Evolutionary conservation across 352 stramenopile genomes (phyloP).

Genomic region (Phytophthora citrophthora): DNA sequence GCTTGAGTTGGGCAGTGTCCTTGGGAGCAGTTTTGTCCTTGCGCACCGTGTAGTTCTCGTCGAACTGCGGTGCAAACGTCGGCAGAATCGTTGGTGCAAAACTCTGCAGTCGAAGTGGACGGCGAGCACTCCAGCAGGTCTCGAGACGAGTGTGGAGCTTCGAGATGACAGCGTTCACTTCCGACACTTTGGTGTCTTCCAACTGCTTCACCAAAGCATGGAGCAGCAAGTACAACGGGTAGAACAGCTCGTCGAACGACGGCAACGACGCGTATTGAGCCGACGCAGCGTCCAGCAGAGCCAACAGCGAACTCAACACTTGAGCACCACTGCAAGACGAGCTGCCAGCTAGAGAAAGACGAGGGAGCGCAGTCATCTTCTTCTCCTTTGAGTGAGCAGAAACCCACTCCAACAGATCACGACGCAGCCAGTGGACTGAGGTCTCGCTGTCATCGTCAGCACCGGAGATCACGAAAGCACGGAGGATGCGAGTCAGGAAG

Average conservation of each 20-base stretch:
- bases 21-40: slow-evolving; percentile 91
- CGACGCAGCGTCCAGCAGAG: slow-evolving; percentile 49
- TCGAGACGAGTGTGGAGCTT: slow-evolving; percentile 54
- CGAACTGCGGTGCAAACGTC: slow-evolving; percentile 90
- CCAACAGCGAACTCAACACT: slow-evolving; percentile 56
- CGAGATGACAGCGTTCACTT: slow-evolving; percentile 54
- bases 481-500: slow-evolving; percentile 58
- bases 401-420: slow-evolving; percentile 56
- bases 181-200: slow-evolving; percentile 9
- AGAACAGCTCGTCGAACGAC: slow-evolving; percentile 81
- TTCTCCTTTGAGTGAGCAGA: slow-evolving; percentile 13
- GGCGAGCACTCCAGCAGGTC: slow-evolving; percentile 50
- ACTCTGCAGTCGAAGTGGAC: slow-evolving; percentile 79
- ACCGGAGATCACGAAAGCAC: slow-evolving; percentile 48
- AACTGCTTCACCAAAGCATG: slow-evolving; percentile 65
- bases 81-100: slow-evolving; percentile 73
- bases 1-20: slow-evolving; percentile 87
- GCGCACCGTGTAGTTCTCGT: slow-evolving; percentile 92
- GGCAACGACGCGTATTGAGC: slow-evolving; percentile 67
- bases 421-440: slow-evolving; percentile 53
- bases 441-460: slow-evolving; percentile 21
- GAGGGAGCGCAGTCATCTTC: slow-evolving; percentile 39
- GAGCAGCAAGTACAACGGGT: slow-evolving; percentile 72
- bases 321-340: slow-evolving; percentile 52
- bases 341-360: slow-evolving; percentile 44